Evolutionary conservation across 2,329 filamentous ascomycete species (phyloP).

Genomic region (Dactylonectria macrodidyma): DNA sequence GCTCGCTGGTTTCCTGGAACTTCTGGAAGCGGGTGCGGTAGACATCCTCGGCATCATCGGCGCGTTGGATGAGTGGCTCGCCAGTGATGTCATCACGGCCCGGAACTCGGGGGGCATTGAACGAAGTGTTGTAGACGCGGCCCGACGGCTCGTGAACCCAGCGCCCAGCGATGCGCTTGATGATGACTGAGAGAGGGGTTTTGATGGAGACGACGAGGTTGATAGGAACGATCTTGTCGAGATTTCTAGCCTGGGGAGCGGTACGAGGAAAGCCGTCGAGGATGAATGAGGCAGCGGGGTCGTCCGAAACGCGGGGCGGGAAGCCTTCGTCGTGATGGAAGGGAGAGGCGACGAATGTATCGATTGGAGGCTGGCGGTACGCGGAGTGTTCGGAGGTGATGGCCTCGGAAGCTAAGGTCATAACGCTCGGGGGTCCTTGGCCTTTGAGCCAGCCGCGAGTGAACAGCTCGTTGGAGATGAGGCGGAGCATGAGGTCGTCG

Average conservation of each 20-base stretch:
- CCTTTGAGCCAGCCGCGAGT: constrained; percentile 85
- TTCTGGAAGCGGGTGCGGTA: constrained; percentile 86
- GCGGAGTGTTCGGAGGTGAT: constrained; percentile 56
- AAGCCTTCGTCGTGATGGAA: constrained; percentile 55
- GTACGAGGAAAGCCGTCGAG: constrained; percentile 97
- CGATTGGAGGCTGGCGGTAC: constrained; percentile 52
- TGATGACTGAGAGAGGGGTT: constrained; percentile 88
- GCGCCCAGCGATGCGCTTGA: constrained; percentile 90
- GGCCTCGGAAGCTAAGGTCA: constrained; percentile 65
- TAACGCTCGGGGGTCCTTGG: constrained; percentile 61
- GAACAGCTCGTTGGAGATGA: constrained; percentile 91
- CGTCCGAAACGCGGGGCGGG: constrained; percentile 69
- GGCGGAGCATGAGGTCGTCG: constrained; percentile 90
- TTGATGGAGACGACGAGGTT: constrained; percentile 92
- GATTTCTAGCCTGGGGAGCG: constrained; percentile 80
- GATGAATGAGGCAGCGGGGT: constrained; percentile 89
- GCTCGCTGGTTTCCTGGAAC: constrained; percentile 89
- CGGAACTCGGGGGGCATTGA: constrained; percentile 85
- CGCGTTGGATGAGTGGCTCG: constrained; percentile 84
- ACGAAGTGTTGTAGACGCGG: constrained; percentile 94
- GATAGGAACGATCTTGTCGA: constrained; percentile 90
- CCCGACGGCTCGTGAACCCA: constrained; percentile 96
- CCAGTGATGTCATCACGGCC: constrained; percentile 94
- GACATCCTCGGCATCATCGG: constrained; percentile 89
- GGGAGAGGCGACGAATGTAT: constrained; percentile 58